phyloP scores from a whole-genome alignment of 768 basidiomycete species.

The Hericium coralloides region DNA sequence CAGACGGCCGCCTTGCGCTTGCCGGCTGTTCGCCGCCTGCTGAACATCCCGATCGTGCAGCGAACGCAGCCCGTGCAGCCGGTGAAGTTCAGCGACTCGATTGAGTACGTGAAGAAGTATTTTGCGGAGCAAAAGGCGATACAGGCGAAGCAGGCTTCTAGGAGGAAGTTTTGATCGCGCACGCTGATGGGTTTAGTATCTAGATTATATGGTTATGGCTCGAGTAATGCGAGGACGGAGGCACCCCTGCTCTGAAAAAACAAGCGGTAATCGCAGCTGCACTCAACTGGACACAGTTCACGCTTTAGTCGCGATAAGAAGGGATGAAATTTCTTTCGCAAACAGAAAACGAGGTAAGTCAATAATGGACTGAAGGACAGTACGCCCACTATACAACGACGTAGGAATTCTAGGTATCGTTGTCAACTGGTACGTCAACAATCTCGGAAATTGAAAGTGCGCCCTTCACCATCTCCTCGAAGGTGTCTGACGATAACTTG shows the following conservation, averaged over 20 bases:
- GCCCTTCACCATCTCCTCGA: too few relatives aligned
- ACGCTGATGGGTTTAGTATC: background rate
- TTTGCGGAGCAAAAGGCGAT: conserved; percentile 9
- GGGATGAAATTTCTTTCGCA: too few relatives aligned
- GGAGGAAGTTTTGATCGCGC: conserved; percentile 5
- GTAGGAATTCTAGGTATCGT: too few relatives aligned
- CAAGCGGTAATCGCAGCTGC: background rate
- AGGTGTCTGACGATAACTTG: too few relatives aligned
- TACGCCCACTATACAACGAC: too few relatives aligned
- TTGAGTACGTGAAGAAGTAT: conserved; percentile 11
- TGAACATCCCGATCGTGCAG: conserved; percentile 25
- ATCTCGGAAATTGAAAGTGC: too few relatives aligned
- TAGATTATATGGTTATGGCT: background rate
- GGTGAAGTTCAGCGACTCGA: conserved; percentile 10
- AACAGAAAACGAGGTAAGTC: too few relatives aligned
- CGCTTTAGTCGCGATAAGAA: too few relatives aligned
- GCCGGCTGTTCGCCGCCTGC: conserved; percentile 29
- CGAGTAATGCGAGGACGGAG: background rate
- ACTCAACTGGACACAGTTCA: too few relatives aligned
- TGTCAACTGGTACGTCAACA: too few relatives aligned
- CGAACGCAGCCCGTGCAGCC: conserved; percentile 2
- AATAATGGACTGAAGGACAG: too few relatives aligned
- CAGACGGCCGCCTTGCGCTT: conserved; percentile 40
- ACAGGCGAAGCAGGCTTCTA: conserved; percentile 3
- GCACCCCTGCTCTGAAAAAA: background rate